Evolutionary conservation across 2,329 filamentous ascomycete species (phyloP), one percentile per base, ranked within the genome.

Genomic region (Sporothrix brunneoviolacea): DNA sequence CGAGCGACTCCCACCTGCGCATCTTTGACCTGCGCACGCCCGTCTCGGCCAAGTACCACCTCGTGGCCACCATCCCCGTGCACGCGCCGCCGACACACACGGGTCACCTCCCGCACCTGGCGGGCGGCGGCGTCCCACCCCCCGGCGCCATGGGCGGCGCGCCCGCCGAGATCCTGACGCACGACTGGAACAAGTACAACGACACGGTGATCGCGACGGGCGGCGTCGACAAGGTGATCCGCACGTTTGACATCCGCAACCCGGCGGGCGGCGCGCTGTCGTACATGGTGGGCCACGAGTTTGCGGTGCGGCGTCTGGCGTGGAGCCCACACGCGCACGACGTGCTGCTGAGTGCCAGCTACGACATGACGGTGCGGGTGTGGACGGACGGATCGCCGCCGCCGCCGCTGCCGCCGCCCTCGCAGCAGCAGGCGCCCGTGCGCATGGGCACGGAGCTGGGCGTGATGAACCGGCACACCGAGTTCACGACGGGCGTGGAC

Each of bases 101-200:
- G 10, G 58, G 60, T 56, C 55, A 58, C 41, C 55, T 55, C 24
- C 59, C 55, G 27, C 53, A 55, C 12, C 59, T 62, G 6, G 39
- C 33, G 24, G 60, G 62, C 15, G 52, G 42, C 30, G 52, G 52
- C 27, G 48, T 48, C 18, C 44, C 49, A 1, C 52, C 52, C 7
- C 62, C 59, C 47, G 59, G 56, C 24, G 63, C 58, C 52, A 65
- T 62, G 44, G 70, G 68, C 24, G 64, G 69, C 30, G 68, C 81
- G n/a, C 89, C 90, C 0, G 77, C 82, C 9, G 93, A 98, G 72
- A 82, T 88, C 33, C 77, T 98, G 28, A 95, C 91, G 0, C 93
- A 97, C 68, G 93, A 98, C 68, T 98, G 93, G 93, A 98, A 98
- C 72, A 98, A 98, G 69, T 98, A 98, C 70, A 80, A 86, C 35